Evolutionary conservation across 202 grass and related monocot genomes (phyloP), one percentile per base, ranked within the genome.

Genomic region (Tripidium arundinaceum): DNA sequence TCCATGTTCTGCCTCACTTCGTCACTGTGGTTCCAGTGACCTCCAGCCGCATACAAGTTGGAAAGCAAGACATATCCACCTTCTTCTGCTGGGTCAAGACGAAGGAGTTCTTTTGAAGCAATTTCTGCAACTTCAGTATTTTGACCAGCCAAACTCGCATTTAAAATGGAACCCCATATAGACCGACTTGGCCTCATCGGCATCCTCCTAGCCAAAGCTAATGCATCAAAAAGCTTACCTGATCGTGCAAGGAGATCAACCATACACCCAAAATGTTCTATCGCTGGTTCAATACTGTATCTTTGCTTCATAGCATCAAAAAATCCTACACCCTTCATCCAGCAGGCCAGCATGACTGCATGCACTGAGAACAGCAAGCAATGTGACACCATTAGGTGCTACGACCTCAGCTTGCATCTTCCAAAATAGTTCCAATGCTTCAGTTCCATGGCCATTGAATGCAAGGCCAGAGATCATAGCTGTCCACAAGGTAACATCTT

Each of bases 161-260:
- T 89, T 78, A 86, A 84, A 85, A 92, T 92, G 38, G 90, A 79
- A 66, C 83, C 83, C 90, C 86, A 89, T 84, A 92, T 84, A 47
- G 90, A 86, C 66, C 60, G 77, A 42, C 70, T 84, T 84, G 80
- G 80, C 9, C 81, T 92, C 76, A 92, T 92, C 2, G 86, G 86
- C 80, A 92, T 84, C 31, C 19, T 86, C 66, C 68, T 79, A 40
- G 65, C 71, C 52, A 92, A 76, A 66, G 33, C 46, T 69, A 92
- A 62, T 12, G 86, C 90, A 70, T 92, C 86, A 57, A 42, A 62
- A 31, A 92, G 21, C 72, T 50, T 83, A 70, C 86, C 90, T 47
- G 90, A 85, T 26, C 76, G 80, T 62, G 80, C 75, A 77, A 92
- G 72, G 46, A 92, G 75, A 89, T 92, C 90, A 33, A 89, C 80